Evolutionary conservation across 2,329 filamentous ascomycete genomes (phyloP), one percentile per base, ranked within the genome.

Genomic region (Sclerotinia glacialis): DNA sequence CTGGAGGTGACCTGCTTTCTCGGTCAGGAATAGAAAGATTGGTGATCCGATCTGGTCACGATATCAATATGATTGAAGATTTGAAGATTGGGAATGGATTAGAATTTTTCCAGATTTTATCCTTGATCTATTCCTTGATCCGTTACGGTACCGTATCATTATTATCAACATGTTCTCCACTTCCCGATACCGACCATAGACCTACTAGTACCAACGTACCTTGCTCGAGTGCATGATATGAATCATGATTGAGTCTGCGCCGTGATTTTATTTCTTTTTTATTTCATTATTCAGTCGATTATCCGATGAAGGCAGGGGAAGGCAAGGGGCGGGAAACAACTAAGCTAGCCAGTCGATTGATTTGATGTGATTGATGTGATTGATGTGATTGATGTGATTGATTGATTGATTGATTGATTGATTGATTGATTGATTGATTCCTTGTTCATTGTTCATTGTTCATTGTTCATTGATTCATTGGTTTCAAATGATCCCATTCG

Each of bases 31-130:
- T 56, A 9, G 53, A 56, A 26, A 60, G 58, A 60, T 60, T 60
- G 12, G 44, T 60, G 44, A 49, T 49, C 37, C 58, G 31, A 50
- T 61, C 8, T 61, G 44, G n/a, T 49, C 58, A 61, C 58, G 42
- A 23, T 49, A 49, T 42, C 37, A 44, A n/a, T 31, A 46, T 31
- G 11, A 28, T 34, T n/a, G 50, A 53, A 34, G 50, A 34, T 5
- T 37, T 37, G 11, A 37, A 37, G 37, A 37, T 34, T 34, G 16
- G 12, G 12, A 12, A 46, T 12, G 37, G 37, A 37, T 12, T 3
- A 12, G 37, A 11, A 54, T n/a, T 46, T 23, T 37, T 37, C 21
- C 52, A n/a, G 12, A n/a, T 23, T 47, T 54, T 14, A 40, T 55
- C 31, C n/a, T 37, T n/a, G 34, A 23, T 5, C 14, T 37, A 37